Evolutionary conservation across 2,329 filamentous ascomycete species (phyloP).

Genomic region (Aureobasidium subglaciale): DNA sequence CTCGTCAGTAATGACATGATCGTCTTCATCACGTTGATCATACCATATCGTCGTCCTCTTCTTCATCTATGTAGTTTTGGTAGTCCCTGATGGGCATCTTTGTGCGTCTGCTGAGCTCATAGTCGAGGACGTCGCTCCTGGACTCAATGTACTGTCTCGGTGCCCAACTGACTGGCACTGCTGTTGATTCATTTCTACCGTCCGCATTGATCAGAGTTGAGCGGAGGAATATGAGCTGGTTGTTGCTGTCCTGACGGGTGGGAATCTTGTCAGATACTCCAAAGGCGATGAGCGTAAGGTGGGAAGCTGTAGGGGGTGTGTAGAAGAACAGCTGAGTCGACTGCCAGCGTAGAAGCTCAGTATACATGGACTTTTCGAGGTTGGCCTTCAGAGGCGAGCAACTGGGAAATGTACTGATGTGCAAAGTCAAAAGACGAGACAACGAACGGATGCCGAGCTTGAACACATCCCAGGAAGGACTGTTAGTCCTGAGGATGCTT

Average conservation of each 20-base stretch:
- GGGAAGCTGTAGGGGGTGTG: slow-evolving; percentile 14
- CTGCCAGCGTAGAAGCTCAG: not conserved
- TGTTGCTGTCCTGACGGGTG: slow-evolving; percentile 40
- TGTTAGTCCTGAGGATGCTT: slow-evolving; percentile 31
- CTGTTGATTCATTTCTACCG: slow-evolving; percentile 33
- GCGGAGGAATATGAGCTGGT: slow-evolving; percentile 41
- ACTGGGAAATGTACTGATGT: slow-evolving; percentile 43
- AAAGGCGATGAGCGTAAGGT: slow-evolving; percentile 40
- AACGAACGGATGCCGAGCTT: slow-evolving; percentile 23
- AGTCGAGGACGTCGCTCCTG: slow-evolving; percentile 40
- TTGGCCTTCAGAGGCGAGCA: slow-evolving; percentile 28
- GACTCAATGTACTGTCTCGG: slow-evolving; percentile 40
- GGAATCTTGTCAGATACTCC: slow-evolving; percentile 41
- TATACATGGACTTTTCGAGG: slow-evolving; percentile 20
- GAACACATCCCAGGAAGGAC: slow-evolving; percentile 3
- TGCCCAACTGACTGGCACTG: slow-evolving; percentile 40
- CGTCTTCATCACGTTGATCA: not conserved
- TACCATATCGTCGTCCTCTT: slow-evolving; percentile 9
- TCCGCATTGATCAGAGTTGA: slow-evolving; percentile 37
- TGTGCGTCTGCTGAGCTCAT: slow-evolving; percentile 31
- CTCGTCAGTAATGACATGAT: not conserved
- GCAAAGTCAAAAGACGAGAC: slow-evolving; percentile 37
- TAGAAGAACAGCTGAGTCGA: not conserved
- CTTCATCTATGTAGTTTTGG: slow-evolving; percentile 4
- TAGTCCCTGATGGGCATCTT: slow-evolving; percentile 33